These are phyloP conservation scores for Backusella macrospora DNA, from an alignment of 192 early-diverging fungal genomes.

Conservation along the genomic window DNA sequence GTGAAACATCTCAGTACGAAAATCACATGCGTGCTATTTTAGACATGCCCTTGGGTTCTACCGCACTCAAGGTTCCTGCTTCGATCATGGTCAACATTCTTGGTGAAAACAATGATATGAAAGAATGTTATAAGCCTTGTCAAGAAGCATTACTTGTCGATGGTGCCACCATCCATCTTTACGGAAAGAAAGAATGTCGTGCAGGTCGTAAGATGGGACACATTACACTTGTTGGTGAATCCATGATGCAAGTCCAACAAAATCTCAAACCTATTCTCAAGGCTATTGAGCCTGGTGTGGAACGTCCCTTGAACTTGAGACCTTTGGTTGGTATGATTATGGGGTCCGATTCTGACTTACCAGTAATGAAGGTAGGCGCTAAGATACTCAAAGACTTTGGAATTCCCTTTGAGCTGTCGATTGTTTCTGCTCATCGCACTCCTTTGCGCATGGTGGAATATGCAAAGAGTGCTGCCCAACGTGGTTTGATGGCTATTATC, in stretches of 20 bases:
- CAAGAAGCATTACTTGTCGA: constrained; percentile 72
- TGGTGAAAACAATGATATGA: constrained; percentile 66
- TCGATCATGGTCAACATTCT: constrained; percentile 96
- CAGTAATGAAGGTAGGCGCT: constrained; percentile 90
- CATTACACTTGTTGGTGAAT: constrained; percentile 89
- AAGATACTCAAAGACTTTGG: constrained; percentile 86
- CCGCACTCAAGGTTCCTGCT: constrained; percentile 87
- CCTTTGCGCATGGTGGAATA: constrained; percentile 93
- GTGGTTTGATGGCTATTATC: constrained; percentile 96
- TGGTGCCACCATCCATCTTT: constrained; percentile 91
- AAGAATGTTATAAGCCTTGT: constrained; percentile 67
- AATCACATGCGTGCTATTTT: constrained; percentile 91
- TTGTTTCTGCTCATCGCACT: constrained; percentile 98
- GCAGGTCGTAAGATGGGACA: constrained; percentile 98
- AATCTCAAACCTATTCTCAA: constrained; percentile 63
- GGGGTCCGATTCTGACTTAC: constrained; percentile 98
- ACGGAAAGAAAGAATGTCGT: constrained; percentile 91
- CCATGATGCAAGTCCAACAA: constrained; percentile 75
- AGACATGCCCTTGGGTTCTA: constrained; percentile 86
- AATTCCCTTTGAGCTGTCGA: constrained; percentile 95
- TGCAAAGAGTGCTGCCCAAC: constrained; percentile 80
- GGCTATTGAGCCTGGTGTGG: constrained; percentile 60
- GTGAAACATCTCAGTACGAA: constrained; percentile 97
- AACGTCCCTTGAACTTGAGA: constrained; percentile 47
- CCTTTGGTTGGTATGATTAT: constrained; percentile 97